These are phyloP conservation scores for Rhizopogon vinicolor DNA, from an alignment of 768 basidiomycete species.

Conservation along the genomic window DNA sequence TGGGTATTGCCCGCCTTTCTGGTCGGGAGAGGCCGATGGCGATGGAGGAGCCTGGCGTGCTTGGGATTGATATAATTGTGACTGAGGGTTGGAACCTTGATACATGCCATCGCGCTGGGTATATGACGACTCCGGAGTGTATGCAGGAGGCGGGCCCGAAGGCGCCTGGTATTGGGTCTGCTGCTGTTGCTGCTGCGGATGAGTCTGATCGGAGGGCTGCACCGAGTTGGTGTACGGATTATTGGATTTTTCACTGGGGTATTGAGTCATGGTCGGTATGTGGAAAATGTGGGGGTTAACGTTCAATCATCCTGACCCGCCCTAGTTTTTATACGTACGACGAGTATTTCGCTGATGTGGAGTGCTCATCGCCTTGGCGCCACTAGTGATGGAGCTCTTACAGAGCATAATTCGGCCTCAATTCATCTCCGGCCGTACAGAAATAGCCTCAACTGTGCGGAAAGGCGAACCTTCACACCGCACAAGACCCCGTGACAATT, in stretches of 20 bases:
- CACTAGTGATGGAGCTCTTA: no score
- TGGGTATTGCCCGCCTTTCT: slow-evolving; percentile 1
- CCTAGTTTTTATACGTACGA: background rate
- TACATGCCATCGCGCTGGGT: slow-evolving; percentile 8
- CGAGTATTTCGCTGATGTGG: background rate
- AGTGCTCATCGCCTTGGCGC: background rate
- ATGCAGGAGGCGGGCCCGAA: slow-evolving; percentile 8
- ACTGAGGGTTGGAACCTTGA: slow-evolving; percentile 6
- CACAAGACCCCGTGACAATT: background rate
- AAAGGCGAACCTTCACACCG: background rate
- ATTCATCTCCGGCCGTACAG: background rate
- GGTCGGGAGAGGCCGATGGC: slow-evolving; percentile 4
- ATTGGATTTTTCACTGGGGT: slow-evolving; percentile 21
- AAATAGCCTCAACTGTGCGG: background rate
- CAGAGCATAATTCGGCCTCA: background rate
- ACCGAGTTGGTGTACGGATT: slow-evolving; percentile 13
- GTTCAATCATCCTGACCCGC: background rate
- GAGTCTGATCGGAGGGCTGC: background rate
- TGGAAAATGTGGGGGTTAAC: background rate
- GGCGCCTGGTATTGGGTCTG: slow-evolving; percentile 4
- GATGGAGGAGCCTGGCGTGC: slow-evolving; percentile 1
- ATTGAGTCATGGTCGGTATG: slow-evolving; percentile 13
- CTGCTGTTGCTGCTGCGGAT: background rate
- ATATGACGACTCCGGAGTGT: background rate
- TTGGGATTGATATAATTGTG: slow-evolving; percentile 4